These are phyloP conservation scores for Huntiella moniliformis DNA, from an alignment of 2,329 filamentous ascomycete genomes.

Conservation along the genomic window DNA sequence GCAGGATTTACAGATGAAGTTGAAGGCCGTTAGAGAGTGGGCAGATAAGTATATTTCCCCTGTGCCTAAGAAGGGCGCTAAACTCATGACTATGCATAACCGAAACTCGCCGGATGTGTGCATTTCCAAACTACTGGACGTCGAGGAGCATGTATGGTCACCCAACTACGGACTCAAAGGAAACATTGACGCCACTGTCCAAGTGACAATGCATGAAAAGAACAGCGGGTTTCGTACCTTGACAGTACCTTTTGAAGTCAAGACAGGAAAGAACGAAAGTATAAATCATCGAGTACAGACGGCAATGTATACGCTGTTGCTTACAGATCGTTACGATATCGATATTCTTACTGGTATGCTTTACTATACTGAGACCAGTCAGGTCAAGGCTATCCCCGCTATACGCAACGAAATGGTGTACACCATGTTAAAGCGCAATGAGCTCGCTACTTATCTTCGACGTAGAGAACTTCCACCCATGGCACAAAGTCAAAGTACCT, in stretches of 20 bases:
- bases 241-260: slow-evolving; percentile 85
- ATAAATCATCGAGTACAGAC: slow-evolving; percentile 82
- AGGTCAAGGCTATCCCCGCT: slow-evolving; percentile 67
- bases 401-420: slow-evolving; percentile 77
- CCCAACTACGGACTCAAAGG: slow-evolving; percentile 94
- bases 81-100: slow-evolving; percentile 56
- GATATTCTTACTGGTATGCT: slow-evolving; percentile 77
- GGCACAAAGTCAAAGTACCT: slow-evolving; percentile 64
- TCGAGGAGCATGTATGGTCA: slow-evolving; percentile 97
- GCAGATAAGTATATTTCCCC: slow-evolving; percentile 60
- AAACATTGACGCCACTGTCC: slow-evolving; percentile 92
- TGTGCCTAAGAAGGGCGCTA: slow-evolving; percentile 48
- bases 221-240: slow-evolving; percentile 42
- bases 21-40: slow-evolving; percentile 67
- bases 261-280: slow-evolving; percentile 74
- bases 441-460: slow-evolving; percentile 67
- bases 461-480: slow-evolving; percentile 72
- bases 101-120: slow-evolving; percentile 62
- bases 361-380: slow-evolving; percentile 86
- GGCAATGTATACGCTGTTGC: slow-evolving; percentile 74
- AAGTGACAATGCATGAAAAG: slow-evolving; percentile 62
- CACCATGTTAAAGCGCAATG: slow-evolving; percentile 92
- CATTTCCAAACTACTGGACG: slow-evolving; percentile 82
- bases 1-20: slow-evolving; percentile 66
- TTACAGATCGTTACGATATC: slow-evolving; percentile 90